Evolutionary conservation across 106 monocot species (phyloP).

Genomic region (Allium fistulosum): DNA sequence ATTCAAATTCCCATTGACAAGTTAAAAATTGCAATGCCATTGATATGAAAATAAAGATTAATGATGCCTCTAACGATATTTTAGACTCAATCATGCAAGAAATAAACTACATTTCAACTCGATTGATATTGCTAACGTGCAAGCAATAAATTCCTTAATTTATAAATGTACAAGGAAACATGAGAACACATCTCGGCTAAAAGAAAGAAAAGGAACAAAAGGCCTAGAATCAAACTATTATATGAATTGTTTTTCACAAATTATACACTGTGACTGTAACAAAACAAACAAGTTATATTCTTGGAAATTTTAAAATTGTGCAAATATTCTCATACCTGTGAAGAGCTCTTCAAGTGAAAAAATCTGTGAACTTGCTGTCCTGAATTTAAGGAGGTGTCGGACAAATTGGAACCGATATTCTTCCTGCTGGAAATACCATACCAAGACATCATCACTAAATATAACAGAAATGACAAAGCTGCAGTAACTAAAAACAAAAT

Average conservation of each 20-base stretch:
- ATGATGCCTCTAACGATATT: neutral
- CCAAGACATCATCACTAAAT: neutral
- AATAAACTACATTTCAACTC: neutral
- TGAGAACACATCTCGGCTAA: too few species aligned
- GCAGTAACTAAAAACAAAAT: neutral
- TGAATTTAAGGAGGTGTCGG: neutral
- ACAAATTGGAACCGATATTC: slow-evolving; percentile 7
- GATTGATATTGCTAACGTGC: neutral
- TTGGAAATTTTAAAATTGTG: too few species aligned
- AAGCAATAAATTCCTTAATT: neutral
- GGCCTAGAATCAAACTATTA: too few species aligned
- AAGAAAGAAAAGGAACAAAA: too few species aligned
- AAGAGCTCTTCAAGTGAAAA: slow-evolving; percentile 73
- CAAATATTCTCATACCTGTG: slow-evolving; percentile 36
- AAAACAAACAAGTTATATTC: too few species aligned
- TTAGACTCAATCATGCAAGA: neutral
- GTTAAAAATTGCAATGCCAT: neutral
- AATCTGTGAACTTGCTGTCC: slow-evolving; percentile 21
- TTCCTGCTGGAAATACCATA: slow-evolving; percentile 23
- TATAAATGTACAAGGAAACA: neutral
- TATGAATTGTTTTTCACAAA: too few species aligned
- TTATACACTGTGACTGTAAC: too few species aligned
- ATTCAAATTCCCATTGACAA: neutral
- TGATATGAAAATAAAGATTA: neutral
- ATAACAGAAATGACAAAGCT: neutral